Evolutionary conservation across 441 rosid genomes (phyloP).

Genomic region (Omphalea diandra): DNA sequence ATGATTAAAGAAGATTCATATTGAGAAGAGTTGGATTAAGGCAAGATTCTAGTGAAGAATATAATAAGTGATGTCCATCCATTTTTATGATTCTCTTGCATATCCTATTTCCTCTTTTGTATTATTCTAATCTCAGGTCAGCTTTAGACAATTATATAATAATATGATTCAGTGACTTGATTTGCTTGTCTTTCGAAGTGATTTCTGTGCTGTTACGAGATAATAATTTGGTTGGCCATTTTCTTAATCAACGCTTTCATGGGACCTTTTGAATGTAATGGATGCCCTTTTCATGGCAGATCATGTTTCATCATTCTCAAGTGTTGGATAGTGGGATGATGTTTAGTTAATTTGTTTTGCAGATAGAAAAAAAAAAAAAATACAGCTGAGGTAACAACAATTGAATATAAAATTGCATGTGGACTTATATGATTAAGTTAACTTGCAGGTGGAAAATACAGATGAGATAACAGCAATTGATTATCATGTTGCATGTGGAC

Average conservation of each 20-base stretch:
- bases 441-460: too few species aligned
- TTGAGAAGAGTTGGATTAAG: neutral
- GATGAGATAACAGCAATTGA: too few species aligned
- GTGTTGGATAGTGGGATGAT: neutral
- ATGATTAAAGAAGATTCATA: conserved; percentile 1
- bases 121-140: neutral
- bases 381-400: too few species aligned
- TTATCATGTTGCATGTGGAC: too few species aligned
- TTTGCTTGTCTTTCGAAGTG: neutral
- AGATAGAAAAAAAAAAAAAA: too few species aligned
- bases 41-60: conserved; percentile 6
- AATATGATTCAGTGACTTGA: neutral
- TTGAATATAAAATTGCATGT: too few species aligned
- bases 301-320: neutral
- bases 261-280: neutral
- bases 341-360: neutral
- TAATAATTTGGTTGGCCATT: neutral
- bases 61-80: neutral
- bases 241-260: neutral
- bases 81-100: neutral
- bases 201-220: neutral
- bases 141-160: neutral
- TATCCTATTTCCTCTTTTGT: neutral
- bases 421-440: too few species aligned
- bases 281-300: neutral